Percentiles rank a stretch among this genome's conserved stretches.
Evolutionary conservation across 2,329 filamentous ascomycete species (phyloP).

Genomic region (Diplocarpon mali): DNA sequence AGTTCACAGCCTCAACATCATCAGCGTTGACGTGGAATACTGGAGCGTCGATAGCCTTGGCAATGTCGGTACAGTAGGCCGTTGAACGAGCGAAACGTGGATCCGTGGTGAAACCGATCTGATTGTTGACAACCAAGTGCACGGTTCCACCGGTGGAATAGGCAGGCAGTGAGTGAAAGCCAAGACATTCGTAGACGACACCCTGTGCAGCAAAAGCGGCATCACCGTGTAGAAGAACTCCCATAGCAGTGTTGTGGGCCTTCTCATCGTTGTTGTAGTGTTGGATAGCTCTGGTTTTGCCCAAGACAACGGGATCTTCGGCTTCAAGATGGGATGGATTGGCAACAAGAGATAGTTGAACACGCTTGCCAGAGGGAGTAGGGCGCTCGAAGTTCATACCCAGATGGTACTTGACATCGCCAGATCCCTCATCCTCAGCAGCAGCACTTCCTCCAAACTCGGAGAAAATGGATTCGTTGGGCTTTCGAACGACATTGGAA

Average conservation of each 20-base stretch:
- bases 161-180: slow-evolving; percentile 88
- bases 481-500: slow-evolving; percentile 96
- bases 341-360: slow-evolving; percentile 96
- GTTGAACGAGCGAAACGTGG: slow-evolving; percentile 95
- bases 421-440: slow-evolving; percentile 88
- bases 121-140: slow-evolving; percentile 97
- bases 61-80: slow-evolving; percentile 97
- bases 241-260: slow-evolving; percentile 82
- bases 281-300: slow-evolving; percentile 94
- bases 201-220: slow-evolving; percentile 94
- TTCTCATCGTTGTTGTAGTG: slow-evolving; percentile 98
- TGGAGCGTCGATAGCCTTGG: slow-evolving; percentile 95
- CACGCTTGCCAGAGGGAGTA: slow-evolving; percentile 94
- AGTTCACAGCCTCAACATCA: slow-evolving; percentile 96
- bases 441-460: slow-evolving; percentile 83
- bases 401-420: slow-evolving; percentile 98
- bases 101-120: slow-evolving; percentile 99
- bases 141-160: slow-evolving; percentile 97
- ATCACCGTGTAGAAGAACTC: slow-evolving; percentile 91
- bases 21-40: slow-evolving; percentile 99
- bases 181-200: slow-evolving; percentile 96
- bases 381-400: slow-evolving; percentile 99
- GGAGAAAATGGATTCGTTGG: slow-evolving; percentile 98
- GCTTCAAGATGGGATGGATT: slow-evolving; percentile 98
- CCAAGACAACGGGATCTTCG: slow-evolving; percentile 93